A percentile compares a stretch with the other conserved stretches of the same genome.
Conservation (phyloP, 768 basidiomycete species). For the Boletus patriciae region DNA sequence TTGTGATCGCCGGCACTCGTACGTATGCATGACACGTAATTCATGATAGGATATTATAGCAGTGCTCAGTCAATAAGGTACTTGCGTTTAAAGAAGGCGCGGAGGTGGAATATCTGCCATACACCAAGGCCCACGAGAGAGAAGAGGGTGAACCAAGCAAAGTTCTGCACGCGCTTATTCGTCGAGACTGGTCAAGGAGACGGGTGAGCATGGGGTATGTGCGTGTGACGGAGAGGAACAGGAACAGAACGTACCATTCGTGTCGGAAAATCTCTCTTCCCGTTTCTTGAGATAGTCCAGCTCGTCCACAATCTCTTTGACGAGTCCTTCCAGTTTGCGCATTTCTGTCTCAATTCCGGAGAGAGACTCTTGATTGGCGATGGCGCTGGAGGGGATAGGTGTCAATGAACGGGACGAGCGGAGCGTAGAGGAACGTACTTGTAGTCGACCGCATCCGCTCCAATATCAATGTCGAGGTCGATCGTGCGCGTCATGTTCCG, state of each 20-base stretch:
- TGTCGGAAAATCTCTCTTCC: slow-evolving; percentile 85
- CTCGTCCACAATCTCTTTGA: slow-evolving; percentile 94
- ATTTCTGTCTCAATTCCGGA: slow-evolving; percentile 97
- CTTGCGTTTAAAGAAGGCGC: slow-evolving; percentile 94
- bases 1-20: not conserved
- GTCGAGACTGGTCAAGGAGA: slow-evolving; percentile 68
- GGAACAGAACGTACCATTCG: slow-evolving; percentile 69
- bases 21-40: not conserved
- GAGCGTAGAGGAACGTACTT: slow-evolving; percentile 60
- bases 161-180: slow-evolving; percentile 85
- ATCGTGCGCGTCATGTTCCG: slow-evolving; percentile 62
- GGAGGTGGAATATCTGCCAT: slow-evolving; percentile 95
- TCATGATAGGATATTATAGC: slow-evolving; percentile 7
- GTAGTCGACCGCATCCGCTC: slow-evolving; percentile 98
- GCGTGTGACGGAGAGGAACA: too few relatives aligned
- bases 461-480: slow-evolving; percentile 96
- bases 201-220: not conserved
- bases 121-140: slow-evolving; percentile 77
- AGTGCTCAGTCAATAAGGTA: slow-evolving; percentile 77
- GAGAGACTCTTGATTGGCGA: slow-evolving; percentile 96
- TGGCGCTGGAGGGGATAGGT: slow-evolving; percentile 60
- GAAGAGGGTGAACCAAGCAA: slow-evolving; percentile 85
- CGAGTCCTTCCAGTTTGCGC: slow-evolving; percentile 93
- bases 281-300: slow-evolving; percentile 85
- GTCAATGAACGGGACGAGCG: not conserved